Evolutionary conservation across 2,329 filamentous ascomycete genomes (phyloP).

Genomic region (Stagonosporopsis rhizophila): DNA sequence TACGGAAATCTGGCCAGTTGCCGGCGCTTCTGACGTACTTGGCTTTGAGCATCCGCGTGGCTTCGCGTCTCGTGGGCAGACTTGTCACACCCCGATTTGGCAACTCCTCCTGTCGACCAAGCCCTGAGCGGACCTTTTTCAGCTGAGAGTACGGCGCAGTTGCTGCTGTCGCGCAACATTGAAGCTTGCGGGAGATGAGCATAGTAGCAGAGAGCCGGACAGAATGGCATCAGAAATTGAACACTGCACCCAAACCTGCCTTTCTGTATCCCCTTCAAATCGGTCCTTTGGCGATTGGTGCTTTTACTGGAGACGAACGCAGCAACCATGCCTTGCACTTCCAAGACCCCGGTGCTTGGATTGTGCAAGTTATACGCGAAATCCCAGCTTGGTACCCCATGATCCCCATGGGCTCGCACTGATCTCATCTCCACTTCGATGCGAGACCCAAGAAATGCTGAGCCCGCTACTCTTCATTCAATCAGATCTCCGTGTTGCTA

Average conservation of each 20-base stretch:
- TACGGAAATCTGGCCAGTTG: background rate
- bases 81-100: background rate
- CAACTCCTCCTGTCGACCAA: constrained; percentile 6
- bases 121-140: background rate
- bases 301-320: background rate
- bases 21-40: background rate
- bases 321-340: background rate
- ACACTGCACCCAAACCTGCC: no score
- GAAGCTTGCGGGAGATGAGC: background rate
- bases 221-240: no score
- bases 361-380: background rate
- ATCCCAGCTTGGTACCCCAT: constrained; percentile 10
- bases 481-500: background rate
- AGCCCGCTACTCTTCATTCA: background rate
- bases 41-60: constrained; percentile 1
- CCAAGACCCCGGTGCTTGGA: constrained; percentile 4
- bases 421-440: constrained; percentile 1
- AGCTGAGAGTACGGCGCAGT: background rate
- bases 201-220: background rate
- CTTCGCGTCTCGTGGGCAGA: background rate
- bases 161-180: no score
- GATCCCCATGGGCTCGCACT: background rate
- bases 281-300: background rate
- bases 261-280: background rate
- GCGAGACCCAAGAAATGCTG: constrained; percentile 10